Percentiles rank a stretch among this genome's conserved stretches.
Conservation (phyloP, 1,284 basidiomycete genomes). For the Boletellus dicymbophilus region DNA sequence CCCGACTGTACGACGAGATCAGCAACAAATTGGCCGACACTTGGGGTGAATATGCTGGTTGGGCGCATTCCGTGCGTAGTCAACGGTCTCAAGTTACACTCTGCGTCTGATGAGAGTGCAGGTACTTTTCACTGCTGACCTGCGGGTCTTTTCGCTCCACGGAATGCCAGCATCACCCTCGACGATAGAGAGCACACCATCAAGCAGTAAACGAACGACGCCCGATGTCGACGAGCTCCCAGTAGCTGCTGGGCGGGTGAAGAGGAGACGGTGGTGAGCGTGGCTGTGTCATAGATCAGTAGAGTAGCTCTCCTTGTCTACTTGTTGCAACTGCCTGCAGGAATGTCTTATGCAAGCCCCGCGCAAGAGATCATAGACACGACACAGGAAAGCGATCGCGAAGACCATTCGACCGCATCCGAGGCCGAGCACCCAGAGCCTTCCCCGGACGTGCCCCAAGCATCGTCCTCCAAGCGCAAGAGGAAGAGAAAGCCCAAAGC, state of each 20-base stretch:
- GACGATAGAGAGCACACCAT: slow-evolving; percentile 10
- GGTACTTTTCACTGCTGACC: slow-evolving; percentile 61
- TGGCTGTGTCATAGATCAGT: slow-evolving; percentile 20
- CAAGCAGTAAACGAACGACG: slow-evolving; percentile 19
- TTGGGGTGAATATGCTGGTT: slow-evolving; percentile 89
- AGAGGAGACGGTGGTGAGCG: slow-evolving; percentile 31
- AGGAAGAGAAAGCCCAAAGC: slow-evolving; percentile 78
- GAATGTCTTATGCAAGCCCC: slow-evolving; percentile 35
- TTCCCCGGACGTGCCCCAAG: slow-evolving; percentile 21
- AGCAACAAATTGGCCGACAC: slow-evolving; percentile 61
- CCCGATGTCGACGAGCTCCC: slow-evolving; percentile 10
- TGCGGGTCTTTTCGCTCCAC: slow-evolving; percentile 51
- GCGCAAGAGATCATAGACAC: slow-evolving; percentile 46
- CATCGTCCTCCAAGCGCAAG: slow-evolving; percentile 63
- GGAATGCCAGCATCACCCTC: slow-evolving; percentile 35
- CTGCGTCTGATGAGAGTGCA: slow-evolving; percentile 25
- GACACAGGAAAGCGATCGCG: slow-evolving; percentile 33
- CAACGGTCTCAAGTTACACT: not conserved
- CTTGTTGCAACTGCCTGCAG: not conserved
- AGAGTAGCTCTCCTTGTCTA: not conserved
- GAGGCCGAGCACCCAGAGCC: slow-evolving; percentile 38
- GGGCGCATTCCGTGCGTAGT: slow-evolving; percentile 82
- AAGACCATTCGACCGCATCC: slow-evolving; percentile 33
- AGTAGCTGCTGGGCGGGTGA: slow-evolving; percentile 33
- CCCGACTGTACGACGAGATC: slow-evolving; percentile 78